Percentiles rank a stretch among this genome's conserved stretches.
Evolutionary conservation across 768 basidiomycete species (phyloP).

Genomic region (Leucocoprinus leucothites): DNA sequence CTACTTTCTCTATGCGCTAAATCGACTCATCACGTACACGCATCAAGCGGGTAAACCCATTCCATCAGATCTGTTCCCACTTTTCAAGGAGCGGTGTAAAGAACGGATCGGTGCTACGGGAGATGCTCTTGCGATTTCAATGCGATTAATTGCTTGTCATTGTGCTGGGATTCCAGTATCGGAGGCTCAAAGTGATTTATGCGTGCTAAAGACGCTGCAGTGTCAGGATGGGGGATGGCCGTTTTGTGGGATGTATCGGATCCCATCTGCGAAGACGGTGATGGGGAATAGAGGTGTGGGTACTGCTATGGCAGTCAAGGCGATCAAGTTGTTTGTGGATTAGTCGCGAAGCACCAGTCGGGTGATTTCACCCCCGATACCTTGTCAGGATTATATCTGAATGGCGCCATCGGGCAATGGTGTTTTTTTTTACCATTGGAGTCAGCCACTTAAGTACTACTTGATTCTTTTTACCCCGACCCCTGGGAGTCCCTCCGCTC

Average conservation of each 20-base stretch:
- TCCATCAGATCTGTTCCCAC: constrained; percentile 25
- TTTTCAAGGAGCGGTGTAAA: constrained; percentile 41
- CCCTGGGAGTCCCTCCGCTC: no score
- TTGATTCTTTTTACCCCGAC: no score
- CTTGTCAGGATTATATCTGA: constrained; percentile 58
- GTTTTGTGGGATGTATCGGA: background rate
- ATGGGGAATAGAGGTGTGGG: background rate
- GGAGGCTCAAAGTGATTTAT: constrained; percentile 39
- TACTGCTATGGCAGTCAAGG: background rate
- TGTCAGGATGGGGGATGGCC: constrained; percentile 54
- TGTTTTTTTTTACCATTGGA: no score
- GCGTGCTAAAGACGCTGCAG: constrained; percentile 44
- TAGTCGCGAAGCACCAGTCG: no score
- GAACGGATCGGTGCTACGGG: constrained; percentile 49
- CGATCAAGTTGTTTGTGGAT: background rate
- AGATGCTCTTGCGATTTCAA: constrained; percentile 51
- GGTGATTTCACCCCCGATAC: no score
- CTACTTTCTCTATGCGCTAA: constrained; percentile 49
- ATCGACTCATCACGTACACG: constrained; percentile 37
- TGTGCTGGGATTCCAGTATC: constrained; percentile 28
- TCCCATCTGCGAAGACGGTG: background rate
- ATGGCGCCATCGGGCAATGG: constrained; percentile 42
- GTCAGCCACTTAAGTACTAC: no score
- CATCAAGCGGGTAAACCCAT: constrained; percentile 32
- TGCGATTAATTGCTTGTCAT: constrained; percentile 49